phyloP scores from a whole-genome alignment of 2,329 filamentous ascomycete species.

The Colletotrichum sp. region DNA sequence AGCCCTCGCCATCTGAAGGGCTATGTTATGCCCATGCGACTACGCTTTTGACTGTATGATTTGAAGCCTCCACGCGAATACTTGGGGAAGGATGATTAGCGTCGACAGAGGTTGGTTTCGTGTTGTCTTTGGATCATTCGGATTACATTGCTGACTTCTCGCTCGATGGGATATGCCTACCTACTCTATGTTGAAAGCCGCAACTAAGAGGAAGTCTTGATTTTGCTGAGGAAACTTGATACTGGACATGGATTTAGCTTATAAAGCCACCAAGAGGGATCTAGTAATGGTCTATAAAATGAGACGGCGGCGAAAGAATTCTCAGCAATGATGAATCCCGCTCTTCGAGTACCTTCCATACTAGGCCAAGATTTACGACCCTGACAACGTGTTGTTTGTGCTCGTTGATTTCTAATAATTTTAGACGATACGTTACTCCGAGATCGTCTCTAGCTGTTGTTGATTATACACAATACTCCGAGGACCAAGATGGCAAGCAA shows the following conservation, averaged over 20 bases:
- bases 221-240: not conserved
- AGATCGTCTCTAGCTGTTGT: not conserved
- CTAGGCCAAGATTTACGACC: too few species aligned
- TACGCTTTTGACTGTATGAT: not conserved
- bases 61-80: not conserved
- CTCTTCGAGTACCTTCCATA: too few species aligned
- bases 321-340: too few species aligned
- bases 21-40: not conserved
- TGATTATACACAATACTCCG: not conserved
- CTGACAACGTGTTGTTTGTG: too few species aligned
- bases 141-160: not conserved
- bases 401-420: not conserved
- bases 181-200: too few species aligned
- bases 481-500: not conserved
- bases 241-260: not conserved
- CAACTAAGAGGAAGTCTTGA: too few species aligned
- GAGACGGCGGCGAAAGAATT: not conserved
- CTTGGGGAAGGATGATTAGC: not conserved
- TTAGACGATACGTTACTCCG: accelerated
- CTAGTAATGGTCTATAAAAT: accelerated
- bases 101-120: accelerated
- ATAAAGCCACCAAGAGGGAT: not conserved
- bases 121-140: not conserved
- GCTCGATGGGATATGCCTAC: not conserved
- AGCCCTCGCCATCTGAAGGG: not conserved